Evolutionary conservation across 306 rosid species (phyloP).

Genomic region (Castanea crenata): DNA sequence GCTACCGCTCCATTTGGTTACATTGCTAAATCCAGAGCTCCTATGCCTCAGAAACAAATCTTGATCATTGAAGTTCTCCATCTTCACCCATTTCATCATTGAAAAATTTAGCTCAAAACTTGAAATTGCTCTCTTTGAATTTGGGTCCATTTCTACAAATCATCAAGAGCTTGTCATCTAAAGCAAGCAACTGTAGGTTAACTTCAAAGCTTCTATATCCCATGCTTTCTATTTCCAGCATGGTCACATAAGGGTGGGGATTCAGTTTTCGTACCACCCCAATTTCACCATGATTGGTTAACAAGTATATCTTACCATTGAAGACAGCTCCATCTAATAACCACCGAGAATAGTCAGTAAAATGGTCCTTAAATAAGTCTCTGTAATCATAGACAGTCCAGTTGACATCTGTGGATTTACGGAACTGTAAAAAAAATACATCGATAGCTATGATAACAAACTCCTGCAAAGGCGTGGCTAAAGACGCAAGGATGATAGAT

Average conservation of each 20-base stretch:
- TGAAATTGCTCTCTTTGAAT: not conserved
- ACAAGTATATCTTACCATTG: not conserved
- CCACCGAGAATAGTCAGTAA: not conserved
- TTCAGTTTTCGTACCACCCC: not conserved
- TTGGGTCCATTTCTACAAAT: not conserved
- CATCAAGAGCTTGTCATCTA: not conserved
- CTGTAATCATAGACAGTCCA: not conserved
- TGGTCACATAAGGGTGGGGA: not conserved
- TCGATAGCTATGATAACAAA: not conserved
- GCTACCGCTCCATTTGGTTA: not conserved
- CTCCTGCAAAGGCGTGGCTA: not conserved
- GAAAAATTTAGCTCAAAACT: not conserved
- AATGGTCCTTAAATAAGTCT: not conserved
- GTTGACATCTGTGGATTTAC: not conserved
- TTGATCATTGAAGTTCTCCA: not conserved
- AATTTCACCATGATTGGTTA: not conserved
- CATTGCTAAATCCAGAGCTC: not conserved
- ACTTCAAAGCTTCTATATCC: not conserved
- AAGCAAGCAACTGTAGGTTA: not conserved
- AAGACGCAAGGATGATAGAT: not conserved
- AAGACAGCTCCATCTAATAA: not conserved
- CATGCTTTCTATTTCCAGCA: not conserved
- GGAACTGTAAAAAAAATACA: not conserved
- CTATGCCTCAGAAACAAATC: not conserved
- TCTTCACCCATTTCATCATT: not conserved